A percentile compares a stretch with the other conserved stretches of the same genome.
Evolutionary conservation across 1,139 yeast genomes (phyloP).

Genomic region (Blastobotrys proliferans): DNA sequence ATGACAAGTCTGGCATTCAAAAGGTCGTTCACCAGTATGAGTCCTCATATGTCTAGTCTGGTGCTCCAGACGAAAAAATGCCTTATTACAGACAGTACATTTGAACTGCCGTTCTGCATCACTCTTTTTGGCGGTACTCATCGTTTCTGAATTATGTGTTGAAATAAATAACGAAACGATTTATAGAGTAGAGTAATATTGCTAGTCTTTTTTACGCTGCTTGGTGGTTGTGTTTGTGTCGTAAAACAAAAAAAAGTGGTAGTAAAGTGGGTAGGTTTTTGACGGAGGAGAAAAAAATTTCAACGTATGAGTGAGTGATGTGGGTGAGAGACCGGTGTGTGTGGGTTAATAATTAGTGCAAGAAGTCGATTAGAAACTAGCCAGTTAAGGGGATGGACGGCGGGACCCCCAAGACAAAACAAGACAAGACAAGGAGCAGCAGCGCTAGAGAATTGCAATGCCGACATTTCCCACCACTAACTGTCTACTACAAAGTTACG

Average conservation of each 20-base stretch:
- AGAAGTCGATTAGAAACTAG: too few species aligned
- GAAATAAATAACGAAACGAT: not conserved
- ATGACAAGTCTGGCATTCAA: conserved; percentile 79
- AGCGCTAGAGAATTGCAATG: not conserved
- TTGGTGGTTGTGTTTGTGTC: not conserved
- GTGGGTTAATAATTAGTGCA: not conserved
- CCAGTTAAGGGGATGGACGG: too few species aligned
- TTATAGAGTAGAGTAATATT: conserved; percentile 1
- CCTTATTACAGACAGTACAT: conserved; percentile 88
- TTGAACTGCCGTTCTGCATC: conserved; percentile 69
- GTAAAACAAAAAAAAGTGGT: not conserved
- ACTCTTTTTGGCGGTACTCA: conserved; percentile 21
- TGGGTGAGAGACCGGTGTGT: not conserved
- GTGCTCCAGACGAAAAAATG: conserved; percentile 88
- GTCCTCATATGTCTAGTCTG: conserved; percentile 93
- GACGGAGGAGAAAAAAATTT: not conserved
- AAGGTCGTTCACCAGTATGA: conserved; percentile 95
- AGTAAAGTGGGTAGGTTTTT: not conserved
- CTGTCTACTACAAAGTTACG: not conserved
- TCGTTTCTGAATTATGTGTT: not conserved
- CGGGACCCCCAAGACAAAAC: not conserved
- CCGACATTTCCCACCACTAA: not conserved
- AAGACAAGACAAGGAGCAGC: not conserved
- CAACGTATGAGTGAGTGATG: not conserved
- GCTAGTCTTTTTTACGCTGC: not conserved